phyloP scores from a whole-genome alignment of 768 basidiomycete genomes.

The Vararia minispora region DNA sequence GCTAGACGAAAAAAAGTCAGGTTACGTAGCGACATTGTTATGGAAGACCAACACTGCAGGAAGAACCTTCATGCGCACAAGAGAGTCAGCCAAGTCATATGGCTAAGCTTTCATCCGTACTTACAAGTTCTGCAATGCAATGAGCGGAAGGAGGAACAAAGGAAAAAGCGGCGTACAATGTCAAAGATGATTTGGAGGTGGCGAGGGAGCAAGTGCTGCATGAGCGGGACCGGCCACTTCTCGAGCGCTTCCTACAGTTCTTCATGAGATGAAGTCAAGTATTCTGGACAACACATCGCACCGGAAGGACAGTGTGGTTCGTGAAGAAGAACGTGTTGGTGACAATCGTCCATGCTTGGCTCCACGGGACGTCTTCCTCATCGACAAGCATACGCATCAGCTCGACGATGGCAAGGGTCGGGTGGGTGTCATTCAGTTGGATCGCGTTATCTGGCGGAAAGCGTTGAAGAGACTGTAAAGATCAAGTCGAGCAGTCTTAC shows the following conservation, averaged over 20 bases:
- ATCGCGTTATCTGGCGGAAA: conserved; percentile 61
- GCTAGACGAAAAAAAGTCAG: conserved; percentile 27
- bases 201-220: conserved; percentile 79
- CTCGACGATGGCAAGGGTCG: conserved; percentile 90
- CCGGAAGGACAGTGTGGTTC: conserved; percentile 88
- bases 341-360: conserved; percentile 78
- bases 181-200: conserved; percentile 92
- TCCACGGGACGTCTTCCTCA: conserved; percentile 84
- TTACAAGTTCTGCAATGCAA: conserved; percentile 35
- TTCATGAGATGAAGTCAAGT: neutral
- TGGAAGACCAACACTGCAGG: conserved; percentile 44
- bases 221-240: conserved; percentile 86
- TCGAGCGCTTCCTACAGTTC: conserved; percentile 59
- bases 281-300: conserved; percentile 24
- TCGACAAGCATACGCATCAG: conserved; percentile 87
- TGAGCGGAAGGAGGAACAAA: neutral
- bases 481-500: conserved; percentile 27
- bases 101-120: conserved; percentile 10
- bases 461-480: neutral
- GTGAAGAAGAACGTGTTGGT: conserved; percentile 93
- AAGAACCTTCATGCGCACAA: conserved; percentile 35
- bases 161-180: conserved; percentile 34
- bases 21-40: neutral
- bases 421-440: conserved; percentile 97
- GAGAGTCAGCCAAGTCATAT: neutral